Conservation (phyloP, 2,329 filamentous ascomycete species). For the Penicillium capsulatum region DNA sequence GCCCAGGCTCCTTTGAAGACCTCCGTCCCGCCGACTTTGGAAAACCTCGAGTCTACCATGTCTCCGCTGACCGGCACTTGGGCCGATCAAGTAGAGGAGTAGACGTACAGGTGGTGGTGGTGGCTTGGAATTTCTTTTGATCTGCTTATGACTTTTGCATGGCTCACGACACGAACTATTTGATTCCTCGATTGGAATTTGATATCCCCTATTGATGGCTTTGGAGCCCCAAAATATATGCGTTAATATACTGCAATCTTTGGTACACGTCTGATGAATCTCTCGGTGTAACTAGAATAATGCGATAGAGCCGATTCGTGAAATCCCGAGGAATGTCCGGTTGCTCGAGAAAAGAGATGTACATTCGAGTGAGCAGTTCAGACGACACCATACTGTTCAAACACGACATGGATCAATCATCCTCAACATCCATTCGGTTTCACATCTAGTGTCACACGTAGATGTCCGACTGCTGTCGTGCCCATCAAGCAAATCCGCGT, state of each 20-base stretch:
- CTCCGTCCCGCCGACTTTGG: conserved; percentile 10
- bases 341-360: too few relatives aligned
- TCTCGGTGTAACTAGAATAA: too few relatives aligned
- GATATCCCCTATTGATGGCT: conserved; percentile 14
- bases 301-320: too few relatives aligned
- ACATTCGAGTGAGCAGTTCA: too few relatives aligned
- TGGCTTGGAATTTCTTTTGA: conserved; percentile 4
- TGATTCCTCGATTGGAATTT: conserved; percentile 10
- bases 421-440: too few relatives aligned
- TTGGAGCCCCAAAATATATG: not conserved
- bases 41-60: conserved; percentile 25
- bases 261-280: not conserved
- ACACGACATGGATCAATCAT: too few relatives aligned
- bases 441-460: too few relatives aligned
- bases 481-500: too few relatives aligned
- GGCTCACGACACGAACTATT: conserved; percentile 15
- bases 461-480: too few relatives aligned
- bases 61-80: conserved; percentile 31
- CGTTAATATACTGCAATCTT: not conserved
- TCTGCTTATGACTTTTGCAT: conserved; percentile 5
- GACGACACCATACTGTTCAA: too few relatives aligned
- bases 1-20: not conserved
- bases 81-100: conserved; percentile 34
- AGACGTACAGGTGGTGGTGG: not conserved
- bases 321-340: too few relatives aligned